Percentiles rank a stretch among this genome's conserved stretches.
These are phyloP conservation scores for Apiospora rasikravindrae DNA, from an alignment of 2,329 filamentous ascomycete species.

Conservation along the genomic window DNA sequence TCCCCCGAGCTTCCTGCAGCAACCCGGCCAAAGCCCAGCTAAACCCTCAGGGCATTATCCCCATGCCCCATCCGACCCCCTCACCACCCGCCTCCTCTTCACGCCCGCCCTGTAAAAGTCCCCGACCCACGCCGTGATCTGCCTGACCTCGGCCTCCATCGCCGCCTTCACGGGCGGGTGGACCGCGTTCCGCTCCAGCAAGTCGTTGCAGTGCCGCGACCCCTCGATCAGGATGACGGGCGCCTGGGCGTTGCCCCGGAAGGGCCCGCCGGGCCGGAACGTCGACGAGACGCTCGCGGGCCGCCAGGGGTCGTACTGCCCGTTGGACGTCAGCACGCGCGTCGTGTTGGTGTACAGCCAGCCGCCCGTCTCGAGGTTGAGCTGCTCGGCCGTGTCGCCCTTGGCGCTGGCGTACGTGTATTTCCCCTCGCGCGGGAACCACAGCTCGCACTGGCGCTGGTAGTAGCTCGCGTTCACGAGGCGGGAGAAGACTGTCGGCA, in stretches of 20 bases:
- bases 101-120: constrained; percentile 46
- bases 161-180: constrained; percentile 52
- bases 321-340: constrained; percentile 63
- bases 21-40: not conserved
- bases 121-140: constrained; percentile 59
- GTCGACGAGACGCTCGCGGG: constrained; percentile 57
- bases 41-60: not conserved
- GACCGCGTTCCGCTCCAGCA: constrained; percentile 51
- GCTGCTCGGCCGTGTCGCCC: constrained; percentile 50
- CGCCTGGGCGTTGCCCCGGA: constrained; percentile 49
- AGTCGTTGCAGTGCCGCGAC: constrained; percentile 61
- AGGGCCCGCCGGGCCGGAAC: constrained; percentile 59
- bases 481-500: constrained; percentile 56
- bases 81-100: not conserved
- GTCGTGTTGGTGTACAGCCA: constrained; percentile 58
- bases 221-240: constrained; percentile 60
- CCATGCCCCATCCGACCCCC: not conserved
- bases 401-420: constrained; percentile 52
- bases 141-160: constrained; percentile 51
- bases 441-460: constrained; percentile 59
- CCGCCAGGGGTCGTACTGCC: constrained; percentile 65
- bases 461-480: constrained; percentile 57
- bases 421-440: constrained; percentile 54
- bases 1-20: not conserved
- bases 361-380: constrained; percentile 61